Evolutionary conservation across 352 stramenopile species (phyloP), one percentile per base, ranked within the genome.

Genomic region (Phytopythium boreale): DNA sequence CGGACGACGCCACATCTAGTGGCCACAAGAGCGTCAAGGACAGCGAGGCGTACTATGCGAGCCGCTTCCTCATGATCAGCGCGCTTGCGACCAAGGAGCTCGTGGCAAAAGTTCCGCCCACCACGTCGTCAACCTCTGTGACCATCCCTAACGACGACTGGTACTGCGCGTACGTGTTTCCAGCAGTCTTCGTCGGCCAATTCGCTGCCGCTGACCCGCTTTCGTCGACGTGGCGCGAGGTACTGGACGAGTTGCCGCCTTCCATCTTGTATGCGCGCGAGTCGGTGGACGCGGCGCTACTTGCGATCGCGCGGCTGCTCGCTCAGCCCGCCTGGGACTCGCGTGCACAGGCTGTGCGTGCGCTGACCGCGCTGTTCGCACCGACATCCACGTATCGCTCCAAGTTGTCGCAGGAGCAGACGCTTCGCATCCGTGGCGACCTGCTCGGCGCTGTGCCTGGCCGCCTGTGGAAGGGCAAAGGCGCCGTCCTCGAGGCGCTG

Each of bases 241-340:
- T 94, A 31, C 51, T 94, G 22, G 83, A 91, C 29, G 79, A 86
- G 26, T 66, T 94, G 20, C 86, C 86, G 26, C 86, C 83, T 19
- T 78, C 82, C 0, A 70, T 94, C 50, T 55, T 72, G 31, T 91
- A 91, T 44, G 70, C 80, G 2, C 57, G 69, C 8, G 68, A 49
- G 2, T 90, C 82, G 39, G 69, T 90, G 24, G 70, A 82, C 55
- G 69, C 75, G 15, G 72, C 74, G 10, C 62, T 91, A 19, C 49
- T 66, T 5, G 71, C 81, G 14, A 76, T 87, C 39, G 69, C 71
- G 9, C 56, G 70, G 24, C 76, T 89, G 37, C 64, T 93, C 36
- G 70, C 69, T 17, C 86, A 94, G 64, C 74, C 85, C 15, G 86
- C 86, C 44, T 94, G 86, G 86, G 86, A 92, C 61, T 88, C 82